Evolutionary conservation across 2,329 filamentous ascomycete species (phyloP).

Genomic region (Penicillium janthinellum): DNA sequence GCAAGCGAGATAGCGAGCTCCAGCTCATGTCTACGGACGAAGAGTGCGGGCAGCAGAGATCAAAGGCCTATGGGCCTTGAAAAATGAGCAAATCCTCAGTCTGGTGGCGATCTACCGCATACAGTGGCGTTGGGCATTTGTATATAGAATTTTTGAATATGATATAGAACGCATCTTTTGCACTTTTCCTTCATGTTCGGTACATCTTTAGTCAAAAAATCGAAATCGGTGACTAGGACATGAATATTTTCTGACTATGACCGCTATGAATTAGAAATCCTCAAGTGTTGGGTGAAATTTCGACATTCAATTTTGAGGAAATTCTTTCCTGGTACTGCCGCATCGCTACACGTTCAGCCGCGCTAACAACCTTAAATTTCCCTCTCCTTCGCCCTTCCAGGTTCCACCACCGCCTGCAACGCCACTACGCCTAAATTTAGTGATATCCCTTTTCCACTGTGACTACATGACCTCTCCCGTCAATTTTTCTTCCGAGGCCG

Average conservation of each 20-base stretch:
- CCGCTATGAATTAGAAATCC: too few species aligned
- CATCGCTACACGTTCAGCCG: background rate
- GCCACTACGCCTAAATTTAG: background rate
- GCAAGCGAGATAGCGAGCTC: conserved; percentile 14
- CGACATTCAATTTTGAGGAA: background rate
- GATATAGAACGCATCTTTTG: background rate
- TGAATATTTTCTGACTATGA: too few species aligned
- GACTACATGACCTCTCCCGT: background rate
- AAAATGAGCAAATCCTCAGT: background rate
- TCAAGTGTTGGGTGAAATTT: background rate
- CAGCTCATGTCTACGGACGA: conserved; percentile 8
- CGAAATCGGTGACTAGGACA: too few species aligned
- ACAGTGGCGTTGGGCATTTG: background rate
- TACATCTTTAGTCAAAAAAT: too few species aligned
- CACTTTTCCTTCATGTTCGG: too few species aligned
- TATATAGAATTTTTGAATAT: background rate
- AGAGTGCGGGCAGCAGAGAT: background rate
- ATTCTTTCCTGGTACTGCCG: background rate
- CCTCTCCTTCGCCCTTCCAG: background rate
- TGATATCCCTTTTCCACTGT: background rate
- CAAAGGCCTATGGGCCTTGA: background rate
- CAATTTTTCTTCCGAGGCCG: background rate
- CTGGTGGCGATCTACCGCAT: background rate
- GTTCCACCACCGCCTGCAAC: background rate
- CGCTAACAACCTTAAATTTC: background rate